Evolutionary conservation across 495 filamentous ascomycete genomes (phyloP).

Genomic region (Xylaria castorea): DNA sequence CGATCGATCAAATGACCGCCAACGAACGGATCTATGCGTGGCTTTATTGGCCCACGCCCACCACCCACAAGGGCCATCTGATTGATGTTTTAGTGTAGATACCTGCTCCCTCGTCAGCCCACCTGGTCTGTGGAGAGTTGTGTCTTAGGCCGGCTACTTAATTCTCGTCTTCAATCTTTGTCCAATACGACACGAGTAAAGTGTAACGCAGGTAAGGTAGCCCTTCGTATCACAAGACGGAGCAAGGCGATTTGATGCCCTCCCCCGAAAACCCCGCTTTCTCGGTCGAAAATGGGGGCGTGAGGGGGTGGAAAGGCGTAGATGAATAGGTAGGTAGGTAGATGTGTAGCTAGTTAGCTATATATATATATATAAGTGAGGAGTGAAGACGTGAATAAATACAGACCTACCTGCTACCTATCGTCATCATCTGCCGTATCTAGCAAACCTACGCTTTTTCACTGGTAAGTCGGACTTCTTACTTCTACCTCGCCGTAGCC

Average conservation of each 20-base stretch:
- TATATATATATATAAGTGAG: constrained; percentile 26
- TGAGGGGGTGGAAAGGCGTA: neutral
- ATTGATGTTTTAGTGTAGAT: constrained; percentile 12
- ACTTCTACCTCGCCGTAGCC: neutral
- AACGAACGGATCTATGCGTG: neutral
- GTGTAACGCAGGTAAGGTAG: neutral
- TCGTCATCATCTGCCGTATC: neutral
- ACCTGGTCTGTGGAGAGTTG: constrained; percentile 3
- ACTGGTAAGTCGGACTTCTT: neutral
- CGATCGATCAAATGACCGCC: constrained; percentile 22
- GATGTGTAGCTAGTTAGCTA: neutral
- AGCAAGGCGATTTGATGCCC: neutral
- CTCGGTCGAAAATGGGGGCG: constrained; percentile 1
- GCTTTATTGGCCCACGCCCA: constrained; percentile 7
- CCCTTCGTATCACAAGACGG: constrained; percentile 23
- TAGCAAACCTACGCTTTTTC: neutral
- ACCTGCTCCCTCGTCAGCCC: neutral
- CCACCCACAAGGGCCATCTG: neutral
- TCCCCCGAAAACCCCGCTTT: constrained; percentile 11
- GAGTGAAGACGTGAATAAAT: constrained; percentile 18
- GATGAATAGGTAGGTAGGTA: neutral
- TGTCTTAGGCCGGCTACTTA: neutral
- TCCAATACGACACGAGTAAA: constrained; percentile 8
- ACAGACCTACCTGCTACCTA: neutral
- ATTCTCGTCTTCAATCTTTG: neutral